phyloP scores from a whole-genome alignment of 805 yeast genomes.

The Tetrapisispora nanseiensis region DNA sequence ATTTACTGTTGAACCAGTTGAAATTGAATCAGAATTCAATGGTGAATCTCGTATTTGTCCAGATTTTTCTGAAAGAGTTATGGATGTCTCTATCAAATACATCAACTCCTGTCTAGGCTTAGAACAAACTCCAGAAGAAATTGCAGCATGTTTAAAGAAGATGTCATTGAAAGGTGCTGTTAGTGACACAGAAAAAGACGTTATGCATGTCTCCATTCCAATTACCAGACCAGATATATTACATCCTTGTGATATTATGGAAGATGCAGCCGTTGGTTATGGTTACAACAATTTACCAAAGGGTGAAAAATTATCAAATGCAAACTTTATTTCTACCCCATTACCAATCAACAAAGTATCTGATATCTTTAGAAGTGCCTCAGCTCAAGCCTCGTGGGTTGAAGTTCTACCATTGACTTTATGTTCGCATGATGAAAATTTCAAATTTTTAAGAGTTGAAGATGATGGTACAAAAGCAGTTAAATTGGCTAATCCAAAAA shows the following conservation, averaged over 20 bases:
- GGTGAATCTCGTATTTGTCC: constrained; percentile 70
- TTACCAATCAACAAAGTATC: constrained; percentile 84
- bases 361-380: constrained; percentile 82
- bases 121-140: constrained; percentile 55
- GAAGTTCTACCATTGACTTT: constrained; percentile 94
- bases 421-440: constrained; percentile 95
- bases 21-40: constrained; percentile 75
- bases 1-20: constrained; percentile 83
- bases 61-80: constrained; percentile 50
- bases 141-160: constrained; percentile 56
- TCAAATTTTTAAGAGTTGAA: constrained; percentile 62
- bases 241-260: constrained; percentile 97
- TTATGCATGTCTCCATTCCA: constrained; percentile 66
- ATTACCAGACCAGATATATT: constrained; percentile 91
- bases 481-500: constrained; percentile 90
- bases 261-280: constrained; percentile 93
- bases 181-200: constrained; percentile 30
- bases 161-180: constrained; percentile 70
- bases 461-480: constrained; percentile 80
- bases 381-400: constrained; percentile 90
- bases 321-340: constrained; percentile 73
- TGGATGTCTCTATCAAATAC: constrained; percentile 70
- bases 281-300: constrained; percentile 85
- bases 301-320: constrained; percentile 65
- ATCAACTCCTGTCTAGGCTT: constrained; percentile 93